These are phyloP conservation scores for Pythium brachiatum DNA, from an alignment of 352 stramenopile species.

Conservation along the genomic window DNA sequence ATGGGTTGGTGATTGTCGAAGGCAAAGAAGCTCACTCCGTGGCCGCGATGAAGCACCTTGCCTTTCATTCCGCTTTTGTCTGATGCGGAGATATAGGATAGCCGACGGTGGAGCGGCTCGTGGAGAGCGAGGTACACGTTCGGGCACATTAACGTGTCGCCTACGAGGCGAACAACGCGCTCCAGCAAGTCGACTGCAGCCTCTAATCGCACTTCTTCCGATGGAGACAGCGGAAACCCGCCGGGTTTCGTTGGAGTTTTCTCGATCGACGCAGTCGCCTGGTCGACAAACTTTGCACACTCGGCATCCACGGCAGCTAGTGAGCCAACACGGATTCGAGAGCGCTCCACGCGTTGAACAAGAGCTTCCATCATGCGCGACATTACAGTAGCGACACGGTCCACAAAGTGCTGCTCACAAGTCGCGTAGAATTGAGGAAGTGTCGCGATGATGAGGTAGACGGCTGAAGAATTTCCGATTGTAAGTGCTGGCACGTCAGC, in stretches of 20 bases:
- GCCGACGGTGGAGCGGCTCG: conserved; percentile 41
- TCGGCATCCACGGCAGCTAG: conserved; percentile 27
- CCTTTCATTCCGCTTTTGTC: conserved; percentile 48
- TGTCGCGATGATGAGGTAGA: conserved; percentile 42
- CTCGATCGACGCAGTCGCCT: background rate
- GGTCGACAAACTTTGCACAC: conserved; percentile 28
- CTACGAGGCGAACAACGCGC: conserved; percentile 33
- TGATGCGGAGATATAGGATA: conserved; percentile 58
- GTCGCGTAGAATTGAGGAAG: conserved; percentile 39
- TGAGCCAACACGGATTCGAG: conserved; percentile 30
- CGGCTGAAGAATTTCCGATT: conserved; percentile 13
- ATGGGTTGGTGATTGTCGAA: conserved; percentile 40
- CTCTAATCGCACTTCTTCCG: conserved; percentile 50
- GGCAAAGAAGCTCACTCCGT: conserved; percentile 56
- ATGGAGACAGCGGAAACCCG: conserved; percentile 21
- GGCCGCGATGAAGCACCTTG: conserved; percentile 54
- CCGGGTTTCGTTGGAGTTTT: background rate
- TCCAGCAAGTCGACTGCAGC: conserved; percentile 34
- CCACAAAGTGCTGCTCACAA: conserved; percentile 54
- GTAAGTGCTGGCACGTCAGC: conserved; percentile 31
- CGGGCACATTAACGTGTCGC: conserved; percentile 30
- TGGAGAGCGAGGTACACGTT: conserved; percentile 66
- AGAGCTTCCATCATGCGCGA: conserved; percentile 37
- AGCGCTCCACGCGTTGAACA: conserved; percentile 39
- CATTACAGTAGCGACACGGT: conserved; percentile 33